Conservation (phyloP, 1,139 yeast species). For the Blastobotrys serpentis region DNA sequence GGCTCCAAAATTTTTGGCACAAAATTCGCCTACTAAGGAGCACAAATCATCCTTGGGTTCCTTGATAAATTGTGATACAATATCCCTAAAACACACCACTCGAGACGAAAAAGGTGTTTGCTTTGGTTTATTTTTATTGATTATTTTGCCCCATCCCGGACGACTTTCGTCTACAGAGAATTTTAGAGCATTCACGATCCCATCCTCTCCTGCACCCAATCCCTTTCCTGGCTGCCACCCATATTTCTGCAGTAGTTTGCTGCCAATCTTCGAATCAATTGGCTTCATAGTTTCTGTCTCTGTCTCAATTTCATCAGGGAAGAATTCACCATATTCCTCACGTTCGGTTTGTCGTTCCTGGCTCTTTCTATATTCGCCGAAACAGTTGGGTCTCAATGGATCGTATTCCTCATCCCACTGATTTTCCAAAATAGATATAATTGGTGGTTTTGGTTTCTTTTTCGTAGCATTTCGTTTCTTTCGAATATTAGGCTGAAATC, state of each 20-base stretch:
- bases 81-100: not conserved
- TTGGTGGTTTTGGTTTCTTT: not conserved
- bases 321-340: constrained; percentile 26
- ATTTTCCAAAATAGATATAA: not conserved
- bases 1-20: constrained; percentile 12
- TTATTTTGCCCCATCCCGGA: constrained; percentile 25
- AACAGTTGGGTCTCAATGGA: constrained; percentile 22
- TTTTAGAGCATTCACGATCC: constrained; percentile 28
- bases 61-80: not conserved
- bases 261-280: constrained; percentile 19
- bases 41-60: constrained; percentile 11
- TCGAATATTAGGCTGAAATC: constrained; percentile 18
- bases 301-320: constrained; percentile 19
- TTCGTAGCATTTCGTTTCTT: constrained; percentile 5
- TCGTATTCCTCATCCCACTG: constrained; percentile 25
- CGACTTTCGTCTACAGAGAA: constrained; percentile 19
- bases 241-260: constrained; percentile 25
- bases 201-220: constrained; percentile 19
- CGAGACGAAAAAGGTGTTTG: not conserved
- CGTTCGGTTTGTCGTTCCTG: constrained; percentile 21
- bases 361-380: constrained; percentile 19
- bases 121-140: constrained; percentile 19
- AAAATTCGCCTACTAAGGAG: constrained; percentile 15
- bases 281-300: constrained; percentile 26
- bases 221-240: constrained; percentile 29